Percentiles rank a stretch among this genome's conserved stretches.
Evolutionary conservation across 768 basidiomycete species (phyloP).

Genomic region (Mycena pura): DNA sequence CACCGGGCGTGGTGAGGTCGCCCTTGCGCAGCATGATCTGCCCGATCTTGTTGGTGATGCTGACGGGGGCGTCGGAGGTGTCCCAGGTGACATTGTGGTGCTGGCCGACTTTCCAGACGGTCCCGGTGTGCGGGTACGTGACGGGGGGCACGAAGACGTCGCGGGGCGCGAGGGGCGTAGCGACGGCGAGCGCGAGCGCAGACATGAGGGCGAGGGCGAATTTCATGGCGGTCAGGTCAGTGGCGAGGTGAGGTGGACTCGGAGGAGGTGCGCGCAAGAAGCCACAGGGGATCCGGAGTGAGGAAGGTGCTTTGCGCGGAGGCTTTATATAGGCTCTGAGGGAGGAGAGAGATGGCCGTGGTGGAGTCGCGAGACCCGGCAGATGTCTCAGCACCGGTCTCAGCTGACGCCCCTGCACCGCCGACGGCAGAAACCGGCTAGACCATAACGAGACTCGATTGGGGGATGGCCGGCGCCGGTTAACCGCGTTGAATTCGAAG

Average conservation of each 20-base stretch:
- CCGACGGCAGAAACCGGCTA: too few relatives aligned
- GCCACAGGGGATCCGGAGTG: not conserved
- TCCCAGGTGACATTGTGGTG: constrained; percentile 35
- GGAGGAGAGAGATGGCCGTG: constrained; percentile 12
- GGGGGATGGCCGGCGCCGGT: too few relatives aligned
- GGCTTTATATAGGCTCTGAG: not conserved
- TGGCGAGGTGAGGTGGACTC: not conserved
- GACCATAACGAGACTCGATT: too few relatives aligned
- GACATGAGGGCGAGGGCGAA: constrained; percentile 20
- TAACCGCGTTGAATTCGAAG: too few relatives aligned
- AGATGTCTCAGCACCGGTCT: constrained; percentile 15
- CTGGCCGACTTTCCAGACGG: constrained; percentile 26
- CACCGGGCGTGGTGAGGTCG: constrained; percentile 30
- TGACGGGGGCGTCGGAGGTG: constrained; percentile 27
- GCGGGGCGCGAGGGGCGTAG: constrained; percentile 16
- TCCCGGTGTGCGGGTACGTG: constrained; percentile 21
- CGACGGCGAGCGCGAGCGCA: constrained; percentile 11
- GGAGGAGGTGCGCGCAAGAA: not conserved
- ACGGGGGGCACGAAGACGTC: constrained; percentile 30
- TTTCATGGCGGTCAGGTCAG: constrained; percentile 13
- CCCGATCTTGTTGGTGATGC: constrained; percentile 41
- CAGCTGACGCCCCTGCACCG: not conserved
- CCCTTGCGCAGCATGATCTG: constrained; percentile 35
- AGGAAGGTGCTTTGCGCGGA: not conserved
- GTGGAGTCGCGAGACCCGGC: not conserved